These are phyloP conservation scores for Schoenoplectus triqueter DNA, from an alignment of 202 grass and related monocot species.

Conservation along the genomic window DNA sequence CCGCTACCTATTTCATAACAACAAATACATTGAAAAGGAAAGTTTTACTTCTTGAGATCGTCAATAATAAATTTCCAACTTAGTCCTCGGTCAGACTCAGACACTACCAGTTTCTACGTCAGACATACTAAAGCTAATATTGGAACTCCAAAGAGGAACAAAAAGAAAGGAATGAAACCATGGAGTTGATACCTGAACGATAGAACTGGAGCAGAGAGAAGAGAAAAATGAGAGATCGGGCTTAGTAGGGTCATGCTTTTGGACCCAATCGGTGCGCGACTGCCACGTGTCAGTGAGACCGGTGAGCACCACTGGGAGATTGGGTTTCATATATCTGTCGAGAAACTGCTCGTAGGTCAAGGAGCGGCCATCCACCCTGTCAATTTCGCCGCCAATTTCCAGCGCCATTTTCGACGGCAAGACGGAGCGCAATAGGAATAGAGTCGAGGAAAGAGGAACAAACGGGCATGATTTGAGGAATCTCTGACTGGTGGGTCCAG, in stretches of 20 bases:
- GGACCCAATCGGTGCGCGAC: slow-evolving; percentile 62
- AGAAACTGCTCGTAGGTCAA: slow-evolving; percentile 74
- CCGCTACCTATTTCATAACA: slow-evolving; percentile 57
- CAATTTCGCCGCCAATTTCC: slow-evolving; percentile 70
- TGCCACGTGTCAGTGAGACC: slow-evolving; percentile 75
- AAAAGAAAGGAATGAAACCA: not conserved
- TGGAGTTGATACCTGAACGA: slow-evolving; percentile 53
- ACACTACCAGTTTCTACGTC: not conserved
- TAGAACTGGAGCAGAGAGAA: slow-evolving; percentile 55
- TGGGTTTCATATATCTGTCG: slow-evolving; percentile 64
- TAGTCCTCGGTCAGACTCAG: not conserved
- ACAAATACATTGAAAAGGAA: not conserved
- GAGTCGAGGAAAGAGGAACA: not conserved
- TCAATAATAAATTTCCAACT: not conserved
- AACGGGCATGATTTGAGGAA: not conserved
- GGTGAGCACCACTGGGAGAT: slow-evolving; percentile 75
- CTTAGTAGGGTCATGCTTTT: slow-evolving; percentile 28
- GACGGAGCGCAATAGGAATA: not conserved
- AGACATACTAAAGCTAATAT: not conserved
- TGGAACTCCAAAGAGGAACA: not conserved
- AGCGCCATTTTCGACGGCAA: slow-evolving; percentile 32
- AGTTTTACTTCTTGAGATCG: not conserved
- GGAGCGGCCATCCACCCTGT: slow-evolving; percentile 58
- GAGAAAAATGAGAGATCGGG: slow-evolving; percentile 75
- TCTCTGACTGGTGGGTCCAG: too few relatives aligned